Evolutionary conservation across 306 rosid genomes (phyloP), one percentile per base, ranked within the genome.

Genomic region (Trichosanthes truncata): DNA sequence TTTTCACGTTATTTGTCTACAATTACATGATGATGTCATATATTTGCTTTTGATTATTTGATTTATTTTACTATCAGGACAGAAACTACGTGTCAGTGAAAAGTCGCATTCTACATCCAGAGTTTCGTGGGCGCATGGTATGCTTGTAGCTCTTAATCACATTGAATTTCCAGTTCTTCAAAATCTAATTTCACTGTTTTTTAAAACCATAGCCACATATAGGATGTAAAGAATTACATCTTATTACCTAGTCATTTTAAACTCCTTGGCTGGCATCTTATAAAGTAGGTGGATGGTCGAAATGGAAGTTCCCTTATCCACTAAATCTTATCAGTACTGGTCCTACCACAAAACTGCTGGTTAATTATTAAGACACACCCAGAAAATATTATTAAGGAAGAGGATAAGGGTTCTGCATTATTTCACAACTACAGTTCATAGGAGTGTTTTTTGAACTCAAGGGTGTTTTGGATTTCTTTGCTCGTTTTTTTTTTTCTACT

Each of bases 41-140:
- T 26, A 45, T 35, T 26, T 78, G 35, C 61, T 43, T 10, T 20
- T 48, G 4, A 18, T 31, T 56, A 9, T 72, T 15, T 63, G 36
- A 46, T 43, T 62, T 52, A 71, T 35, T 74, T 74, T 84, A 57
- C 85, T 78, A 75, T 80, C 96, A 95, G 99, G 97, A 90, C 79
- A 89, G 98, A 73, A 90, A 86, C 65, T 96, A 96, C 35, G 91
- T 96, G 84, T 89, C 89, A 35, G 87, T 86, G 65, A 96, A 91
- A 90, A 88, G 73, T 78, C 97, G 97, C 57, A 93, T 93, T 53
- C 82, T 93, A 46, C 83, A 85, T 87, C 99, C 99, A 36, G 99
- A 96, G 82, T 96, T 93, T 79, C 98, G 98, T 83, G 98, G 99
- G 76, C 98, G 99, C 49, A 96, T 96, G 99, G 99, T 95, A 89